Evolutionary conservation across 129 eudicot species (phyloP).

Genomic region (Ambrosia trifida): DNA sequence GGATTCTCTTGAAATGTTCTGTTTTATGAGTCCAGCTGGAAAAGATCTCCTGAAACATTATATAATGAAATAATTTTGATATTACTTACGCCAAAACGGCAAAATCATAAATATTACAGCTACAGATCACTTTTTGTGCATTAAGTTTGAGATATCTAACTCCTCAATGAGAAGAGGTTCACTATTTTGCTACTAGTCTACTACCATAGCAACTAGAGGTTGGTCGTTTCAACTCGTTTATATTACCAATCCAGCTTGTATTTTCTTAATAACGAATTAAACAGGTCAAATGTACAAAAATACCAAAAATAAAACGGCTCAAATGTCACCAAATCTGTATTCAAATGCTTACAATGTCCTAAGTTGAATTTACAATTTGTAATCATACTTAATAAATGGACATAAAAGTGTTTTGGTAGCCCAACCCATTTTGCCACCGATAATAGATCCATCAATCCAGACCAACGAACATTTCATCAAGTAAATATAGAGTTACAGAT

Average conservation of each 20-base stretch:
- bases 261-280: not conserved
- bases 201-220: not conserved
- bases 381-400: not conserved
- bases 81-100: slow-evolving; percentile 1
- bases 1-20: slow-evolving; percentile 85
- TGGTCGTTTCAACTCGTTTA: not conserved
- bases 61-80: not conserved
- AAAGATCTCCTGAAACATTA: slow-evolving; percentile 70
- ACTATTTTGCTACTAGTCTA: too few relatives aligned
- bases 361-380: too few relatives aligned
- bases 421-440: not conserved
- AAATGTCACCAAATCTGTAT: not conserved
- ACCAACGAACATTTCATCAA: not conserved
- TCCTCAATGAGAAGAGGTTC: slow-evolving; percentile 10
- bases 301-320: not conserved
- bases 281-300: not conserved
- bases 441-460: slow-evolving; percentile 2
- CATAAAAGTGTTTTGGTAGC: not conserved
- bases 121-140: not conserved
- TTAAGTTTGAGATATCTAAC: slow-evolving; percentile 1
- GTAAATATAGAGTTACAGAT: not conserved
- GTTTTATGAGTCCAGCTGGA: slow-evolving; percentile 97
- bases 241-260: not conserved
- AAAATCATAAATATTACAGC: not conserved
- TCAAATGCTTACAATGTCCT: too few relatives aligned